Evolutionary conservation across 208 protist genomes (phyloP).

Genomic region (Entamoeba histolytica): DNA sequence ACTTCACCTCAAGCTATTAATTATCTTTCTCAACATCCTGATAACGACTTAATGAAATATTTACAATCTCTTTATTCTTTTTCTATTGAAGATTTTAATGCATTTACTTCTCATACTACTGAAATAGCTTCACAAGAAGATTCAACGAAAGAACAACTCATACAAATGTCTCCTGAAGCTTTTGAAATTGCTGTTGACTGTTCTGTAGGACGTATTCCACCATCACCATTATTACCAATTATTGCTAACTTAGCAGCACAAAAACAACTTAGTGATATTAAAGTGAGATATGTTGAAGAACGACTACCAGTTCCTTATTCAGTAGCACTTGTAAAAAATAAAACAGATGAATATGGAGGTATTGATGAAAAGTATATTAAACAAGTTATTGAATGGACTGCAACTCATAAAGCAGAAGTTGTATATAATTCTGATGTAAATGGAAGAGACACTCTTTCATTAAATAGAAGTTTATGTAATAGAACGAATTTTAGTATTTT

Average conservation of each 20-base stretch:
- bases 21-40: neutral
- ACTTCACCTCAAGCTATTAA: neutral
- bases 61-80: neutral
- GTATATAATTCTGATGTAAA: neutral
- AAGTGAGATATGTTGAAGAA: neutral
- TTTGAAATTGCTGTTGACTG: neutral
- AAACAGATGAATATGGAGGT: neutral
- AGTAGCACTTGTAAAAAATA: neutral
- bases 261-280: neutral
- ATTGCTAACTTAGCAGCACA: neutral
- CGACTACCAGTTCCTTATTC: neutral
- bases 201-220: neutral
- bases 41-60: neutral
- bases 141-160: neutral
- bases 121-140: neutral
- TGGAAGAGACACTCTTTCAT: neutral
- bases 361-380: neutral
- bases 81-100: neutral
- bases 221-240: neutral
- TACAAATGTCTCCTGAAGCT: neutral
- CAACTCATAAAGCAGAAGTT: neutral
- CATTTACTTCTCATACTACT: neutral
- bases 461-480: neutral
- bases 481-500: neutral
- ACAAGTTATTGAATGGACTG: neutral